Base-by-base conservation (phyloP, 768 basidiomycete genomes). In the Dentipellis fragilis region DNA sequence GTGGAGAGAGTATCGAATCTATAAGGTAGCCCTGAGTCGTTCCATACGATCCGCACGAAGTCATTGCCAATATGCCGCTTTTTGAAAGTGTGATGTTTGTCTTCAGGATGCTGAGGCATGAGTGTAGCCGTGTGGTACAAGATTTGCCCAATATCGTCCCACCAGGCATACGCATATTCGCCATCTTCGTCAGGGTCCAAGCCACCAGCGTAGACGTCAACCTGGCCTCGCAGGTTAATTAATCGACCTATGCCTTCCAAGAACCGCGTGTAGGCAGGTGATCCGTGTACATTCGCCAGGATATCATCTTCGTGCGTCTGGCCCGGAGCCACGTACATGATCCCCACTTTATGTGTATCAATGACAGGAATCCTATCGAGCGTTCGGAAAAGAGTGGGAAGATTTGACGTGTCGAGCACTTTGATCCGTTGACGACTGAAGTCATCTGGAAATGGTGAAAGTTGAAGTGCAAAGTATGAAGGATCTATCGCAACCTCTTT, bases 11-110 rank as follows among this genome's bases (percentile, higher is more conserved):
- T 98, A 71, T 96, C 90, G 66, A 97, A 96, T 52, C 74, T 79
- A 70, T 96, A 98, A 3, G 85, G 81, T 22, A 71, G 63, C n/a
- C 94, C 94, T 10, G 92, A 92, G 66, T 98, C 95, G 71, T 99
- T 99, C 89, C 92, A 99, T 59, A 99, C 80, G 68, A 99, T 93
- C 55, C 93, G 86, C 62, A 97, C 89, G 57, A 81, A 91, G 72
- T 97, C 95, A 69, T 99, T 99, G 37, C 96, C 96, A 54, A 99
- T 93, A 67, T 96, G 91, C 38, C 87, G 77, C 69, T 98, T 98
- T 75, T 99, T 99, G 74, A 84, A 78, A 59, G 80, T 84, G 62
- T 80, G 84, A 50, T 80, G 77, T 1, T 81, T 81, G 67, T 93
- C 90, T 54, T 83, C 69, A 8, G 71, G 60, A 48, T 74, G 75